Evolutionary conservation across 1,139 yeast genomes (phyloP).

Genomic region (Pichia sorboxylosa): DNA sequence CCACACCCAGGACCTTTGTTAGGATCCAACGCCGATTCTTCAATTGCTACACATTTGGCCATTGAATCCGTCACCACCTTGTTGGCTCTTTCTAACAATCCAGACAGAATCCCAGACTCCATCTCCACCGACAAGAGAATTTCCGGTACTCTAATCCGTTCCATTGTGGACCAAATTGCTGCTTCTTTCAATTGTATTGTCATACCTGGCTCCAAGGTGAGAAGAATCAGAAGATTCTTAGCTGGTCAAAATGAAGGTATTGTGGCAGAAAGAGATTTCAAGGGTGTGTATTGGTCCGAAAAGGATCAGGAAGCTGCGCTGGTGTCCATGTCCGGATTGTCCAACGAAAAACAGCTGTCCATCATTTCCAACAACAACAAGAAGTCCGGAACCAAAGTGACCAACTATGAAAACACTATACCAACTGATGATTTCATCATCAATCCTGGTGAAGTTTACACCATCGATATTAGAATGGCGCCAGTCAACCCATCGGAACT

Average conservation of each 20-base stretch:
- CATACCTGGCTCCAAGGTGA: slow-evolving; percentile 84
- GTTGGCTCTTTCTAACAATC: slow-evolving; percentile 61
- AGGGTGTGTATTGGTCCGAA: slow-evolving; percentile 89
- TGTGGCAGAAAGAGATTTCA: slow-evolving; percentile 83
- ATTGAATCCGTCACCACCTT: slow-evolving; percentile 69
- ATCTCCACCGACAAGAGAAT: slow-evolving; percentile 21
- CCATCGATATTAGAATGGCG: slow-evolving; percentile 72
- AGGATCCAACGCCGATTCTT: slow-evolving; percentile 80
- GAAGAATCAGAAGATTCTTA: slow-evolving; percentile 83
- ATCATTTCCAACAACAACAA: slow-evolving; percentile 24
- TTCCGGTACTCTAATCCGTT: slow-evolving; percentile 59
- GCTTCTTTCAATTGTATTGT: slow-evolving; percentile 69
- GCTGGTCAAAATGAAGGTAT: slow-evolving; percentile 92
- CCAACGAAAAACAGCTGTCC: slow-evolving; percentile 29
- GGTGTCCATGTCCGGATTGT: slow-evolving; percentile 31
- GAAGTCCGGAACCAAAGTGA: slow-evolving; percentile 15
- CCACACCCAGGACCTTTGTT: slow-evolving; percentile 63
- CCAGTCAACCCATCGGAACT: slow-evolving; percentile 40
- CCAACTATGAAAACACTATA: slow-evolving; percentile 35
- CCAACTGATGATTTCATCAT: slow-evolving; percentile 72
- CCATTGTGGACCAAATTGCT: slow-evolving; percentile 73
- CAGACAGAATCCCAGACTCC: slow-evolving; percentile 53
- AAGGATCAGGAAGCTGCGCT: slow-evolving; percentile 61
- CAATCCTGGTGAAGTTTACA: slow-evolving; percentile 74
- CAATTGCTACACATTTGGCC: slow-evolving; percentile 82